phyloP scores from a whole-genome alignment of 352 stramenopile species.

The Phytophthora quininea region DNA sequence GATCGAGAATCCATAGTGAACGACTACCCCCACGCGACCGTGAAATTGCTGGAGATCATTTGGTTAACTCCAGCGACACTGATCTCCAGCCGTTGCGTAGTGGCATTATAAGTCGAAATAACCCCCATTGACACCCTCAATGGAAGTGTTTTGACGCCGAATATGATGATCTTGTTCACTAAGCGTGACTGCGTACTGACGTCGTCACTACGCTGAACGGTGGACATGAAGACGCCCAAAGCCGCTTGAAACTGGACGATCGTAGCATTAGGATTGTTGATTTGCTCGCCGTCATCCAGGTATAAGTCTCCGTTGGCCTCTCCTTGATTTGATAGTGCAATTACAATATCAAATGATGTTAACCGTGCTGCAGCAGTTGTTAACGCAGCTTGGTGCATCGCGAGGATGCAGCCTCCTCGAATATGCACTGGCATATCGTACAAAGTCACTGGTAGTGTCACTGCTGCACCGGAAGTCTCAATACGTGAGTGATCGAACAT shows the following conservation, averaged over 20 bases:
- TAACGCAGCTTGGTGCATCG: slow-evolving; percentile 53
- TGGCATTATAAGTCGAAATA: not conserved
- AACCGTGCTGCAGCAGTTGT: slow-evolving; percentile 49
- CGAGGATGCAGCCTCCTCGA: slow-evolving; percentile 51
- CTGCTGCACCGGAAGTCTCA: slow-evolving; percentile 28
- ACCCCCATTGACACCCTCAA: not conserved
- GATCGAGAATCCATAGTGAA: not conserved
- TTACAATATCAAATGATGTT: slow-evolving; percentile 58
- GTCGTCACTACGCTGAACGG: slow-evolving; percentile 29
- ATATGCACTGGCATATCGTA: slow-evolving; percentile 70
- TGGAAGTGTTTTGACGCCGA: slow-evolving; percentile 21
- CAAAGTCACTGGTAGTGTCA: slow-evolving; percentile 44
- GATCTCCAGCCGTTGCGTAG: not conserved
- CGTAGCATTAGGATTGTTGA: slow-evolving; percentile 35
- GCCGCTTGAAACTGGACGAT: slow-evolving; percentile 44
- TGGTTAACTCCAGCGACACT: not conserved
- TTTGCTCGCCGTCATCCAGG: slow-evolving; percentile 57
- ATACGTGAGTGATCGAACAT: slow-evolving; percentile 56
- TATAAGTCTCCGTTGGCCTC: slow-evolving; percentile 52
- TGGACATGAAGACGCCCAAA: slow-evolving; percentile 20
- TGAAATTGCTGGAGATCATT: not conserved
- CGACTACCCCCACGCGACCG: not conserved
- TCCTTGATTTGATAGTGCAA: slow-evolving; percentile 36
- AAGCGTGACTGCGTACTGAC: slow-evolving; percentile 14
- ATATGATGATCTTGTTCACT: slow-evolving; percentile 39